Base-by-base conservation (phyloP, 108 stramenopile species). In the Cyclotella sp. region DNA sequence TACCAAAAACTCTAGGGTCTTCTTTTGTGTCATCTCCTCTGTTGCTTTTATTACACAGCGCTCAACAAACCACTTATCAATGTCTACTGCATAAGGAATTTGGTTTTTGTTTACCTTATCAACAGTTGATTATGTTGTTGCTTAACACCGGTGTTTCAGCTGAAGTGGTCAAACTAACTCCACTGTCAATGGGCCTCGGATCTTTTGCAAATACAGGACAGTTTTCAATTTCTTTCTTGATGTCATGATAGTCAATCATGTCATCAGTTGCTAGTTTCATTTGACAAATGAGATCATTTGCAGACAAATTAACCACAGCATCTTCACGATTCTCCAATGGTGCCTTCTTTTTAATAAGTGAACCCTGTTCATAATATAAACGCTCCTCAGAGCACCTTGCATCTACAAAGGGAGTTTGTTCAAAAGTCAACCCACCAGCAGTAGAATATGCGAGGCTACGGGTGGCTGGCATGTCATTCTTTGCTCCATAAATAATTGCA, bases 341-440 rank as follows among this genome's bases (percentile, higher is more conserved):
- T n/a, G 70, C 70, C n/a, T 58, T 58, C 24, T 21, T 27, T 13
- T 47, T 43, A 18, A 54, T 57, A 11, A 71, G 47, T 29, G 55
- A 44, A 12, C 70, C 57, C 14, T 29, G 28, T 12, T 58, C 57
- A 5, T 45, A n/a, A 58, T 42, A 40, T 10, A 71, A 13, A 6
- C 41, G 3, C 41, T 59, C 59, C 40, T 71, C 70, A 4, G 40
- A 34, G 12, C 24, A 39, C 12, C 70, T 24, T 26, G 40, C 70
- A 39, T 57, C 26, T 26, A 58, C 41, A 18, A 42, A 26, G 9
- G 8, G 26, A 15, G 70, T 58, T 14, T 40, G 40, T 21, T 71
- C 70, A 60, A 71, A 71, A 19, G 41, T 11, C 26, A 71, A 47
- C 5, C 70, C 54, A 4, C 24, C 16, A 5, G 70, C 70, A 26